A percentile compares a stretch with the other conserved stretches of the same genome.
These are phyloP conservation scores for Cryphonectria nitschkei DNA, from an alignment of 2,329 filamentous ascomycete genomes.

Conservation along the genomic window DNA sequence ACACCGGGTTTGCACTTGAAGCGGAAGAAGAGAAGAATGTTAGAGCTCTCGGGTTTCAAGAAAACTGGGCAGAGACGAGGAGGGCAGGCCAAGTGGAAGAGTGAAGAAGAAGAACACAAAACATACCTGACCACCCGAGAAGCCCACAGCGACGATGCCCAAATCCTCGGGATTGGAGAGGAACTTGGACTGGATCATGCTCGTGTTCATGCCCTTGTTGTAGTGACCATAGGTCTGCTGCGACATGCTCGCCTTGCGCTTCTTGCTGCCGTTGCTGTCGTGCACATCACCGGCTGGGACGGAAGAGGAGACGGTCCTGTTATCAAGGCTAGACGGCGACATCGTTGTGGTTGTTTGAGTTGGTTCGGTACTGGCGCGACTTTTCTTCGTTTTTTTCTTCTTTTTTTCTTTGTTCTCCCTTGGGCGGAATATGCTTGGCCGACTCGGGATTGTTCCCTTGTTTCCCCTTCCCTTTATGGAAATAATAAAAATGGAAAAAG, in stretches of 20 bases:
- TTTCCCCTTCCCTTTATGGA: neutral
- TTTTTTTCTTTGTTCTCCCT: neutral
- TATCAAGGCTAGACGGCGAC: slow-evolving; percentile 25
- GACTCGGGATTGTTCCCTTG: neutral
- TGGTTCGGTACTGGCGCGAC: neutral
- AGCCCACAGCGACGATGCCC: slow-evolving; percentile 91
- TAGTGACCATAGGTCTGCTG: slow-evolving; percentile 23
- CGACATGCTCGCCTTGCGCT: slow-evolving; percentile 29
- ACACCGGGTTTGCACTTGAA: slow-evolving; percentile 86
- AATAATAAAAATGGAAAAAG: neutral
- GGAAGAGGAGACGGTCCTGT: slow-evolving; percentile 17
- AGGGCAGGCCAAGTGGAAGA: slow-evolving; percentile 2
- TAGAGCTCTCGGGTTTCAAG: neutral
- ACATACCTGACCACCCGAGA: slow-evolving; percentile 91
- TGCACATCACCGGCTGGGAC: neutral
- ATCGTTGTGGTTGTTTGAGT: slow-evolving; percentile 8
- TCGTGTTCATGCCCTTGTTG: slow-evolving; percentile 51
- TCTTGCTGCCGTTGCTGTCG: slow-evolving; percentile 13
- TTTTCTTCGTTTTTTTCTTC: neutral
- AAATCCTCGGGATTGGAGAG: slow-evolving; percentile 78
- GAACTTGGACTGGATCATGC: slow-evolving; percentile 69
- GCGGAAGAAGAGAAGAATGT: neutral
- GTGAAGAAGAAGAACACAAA: neutral
- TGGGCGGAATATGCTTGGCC: neutral
- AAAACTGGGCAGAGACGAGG: neutral